Base-by-base conservation (phyloP, 2,329 filamentous ascomycete species). In the Trichoderma lentiforme region DNA sequence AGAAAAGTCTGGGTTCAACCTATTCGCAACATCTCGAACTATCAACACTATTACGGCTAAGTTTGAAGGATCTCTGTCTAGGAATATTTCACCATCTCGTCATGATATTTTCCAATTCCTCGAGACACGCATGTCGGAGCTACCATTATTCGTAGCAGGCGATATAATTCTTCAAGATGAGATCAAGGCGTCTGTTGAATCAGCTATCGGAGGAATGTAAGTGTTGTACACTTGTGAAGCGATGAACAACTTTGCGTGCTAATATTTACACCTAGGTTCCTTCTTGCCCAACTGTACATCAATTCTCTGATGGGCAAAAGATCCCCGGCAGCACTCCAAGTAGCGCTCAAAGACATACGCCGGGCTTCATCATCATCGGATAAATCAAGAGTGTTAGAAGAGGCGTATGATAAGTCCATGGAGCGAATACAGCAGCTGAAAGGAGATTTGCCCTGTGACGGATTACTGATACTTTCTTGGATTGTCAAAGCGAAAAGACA, bases 371-470 rank as follows among this genome's bases (percentile, higher is more conserved):
- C 28, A 14, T 69, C 66, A 4, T 12, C 18, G 2, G 34, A 61
- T 32, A 61, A 5, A 7, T 74, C 76, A 4, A 65, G 76, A 14
- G 78, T 77, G 3, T 81, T 84, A 14, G 75, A 83, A n/a, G 6
- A 74, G 15, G 81, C 82, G 0, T 88, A 89, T 61, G 72, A 80
- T 0, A 73, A 82, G 0, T 81, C 82, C 0, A 83, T 87, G 76
- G 56, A 81, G 1, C 77, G 84, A 30, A 86, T 87, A 32, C 64
- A 81, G 15, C 71, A 74, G 1, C 84, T 87, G 60, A 73, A 79
- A 11, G 47, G 57, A n/a, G 70, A 79, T 0, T 76, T 85, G 43
- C 18, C 24, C 2, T 1, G 6, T 3, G 34, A 60, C 28, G 85
- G 85, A 0, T 81, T 78, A 6, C 69, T 81, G 9, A 77, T 79